These are phyloP conservation scores for Psilocybe sp. DNA, from an alignment of 768 basidiomycete genomes.

Conservation along the genomic window DNA sequence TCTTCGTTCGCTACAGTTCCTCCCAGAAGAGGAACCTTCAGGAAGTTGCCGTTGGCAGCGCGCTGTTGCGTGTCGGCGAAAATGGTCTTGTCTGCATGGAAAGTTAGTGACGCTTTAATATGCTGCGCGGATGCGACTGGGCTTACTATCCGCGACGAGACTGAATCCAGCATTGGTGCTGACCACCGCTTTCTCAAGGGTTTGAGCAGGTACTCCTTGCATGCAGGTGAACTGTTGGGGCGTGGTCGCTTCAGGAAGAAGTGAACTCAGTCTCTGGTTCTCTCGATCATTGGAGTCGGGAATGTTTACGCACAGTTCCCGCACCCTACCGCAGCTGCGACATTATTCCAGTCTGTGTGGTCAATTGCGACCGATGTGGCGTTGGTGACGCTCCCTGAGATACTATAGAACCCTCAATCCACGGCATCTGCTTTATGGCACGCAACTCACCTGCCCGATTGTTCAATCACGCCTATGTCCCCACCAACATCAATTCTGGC, in stretches of 20 bases:
- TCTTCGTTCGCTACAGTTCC: constrained; percentile 29
- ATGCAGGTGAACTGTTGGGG: constrained; percentile 34
- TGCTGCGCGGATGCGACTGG: not conserved
- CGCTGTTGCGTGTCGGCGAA: constrained; percentile 25
- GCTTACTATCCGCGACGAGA: constrained; percentile 29
- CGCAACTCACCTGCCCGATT: constrained; percentile 31
- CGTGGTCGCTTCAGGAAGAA: constrained; percentile 10
- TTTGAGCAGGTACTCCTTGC: constrained; percentile 26
- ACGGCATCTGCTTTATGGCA: not conserved
- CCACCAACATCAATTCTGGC: not conserved
- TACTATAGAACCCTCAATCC: not conserved
- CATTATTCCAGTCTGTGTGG: constrained; percentile 26
- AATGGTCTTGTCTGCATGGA: constrained; percentile 23
- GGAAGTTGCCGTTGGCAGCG: constrained; percentile 22
- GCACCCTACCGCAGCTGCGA: constrained; percentile 29
- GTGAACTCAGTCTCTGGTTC: not conserved
- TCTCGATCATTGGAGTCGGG: not conserved
- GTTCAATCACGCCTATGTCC: constrained; percentile 29
- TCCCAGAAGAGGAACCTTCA: constrained; percentile 22
- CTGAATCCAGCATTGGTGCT: constrained; percentile 24
- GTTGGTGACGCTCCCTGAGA: constrained; percentile 1
- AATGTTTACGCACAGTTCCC: constrained; percentile 21
- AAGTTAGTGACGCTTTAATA: not conserved
- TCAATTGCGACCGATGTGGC: constrained; percentile 5
- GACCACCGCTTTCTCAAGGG: constrained; percentile 30